A percentile compares a stretch with the other conserved stretches of the same genome.
phyloP scores from a whole-genome alignment of 1,284 basidiomycete species.

The Cryptococcus hybrid region DNA sequence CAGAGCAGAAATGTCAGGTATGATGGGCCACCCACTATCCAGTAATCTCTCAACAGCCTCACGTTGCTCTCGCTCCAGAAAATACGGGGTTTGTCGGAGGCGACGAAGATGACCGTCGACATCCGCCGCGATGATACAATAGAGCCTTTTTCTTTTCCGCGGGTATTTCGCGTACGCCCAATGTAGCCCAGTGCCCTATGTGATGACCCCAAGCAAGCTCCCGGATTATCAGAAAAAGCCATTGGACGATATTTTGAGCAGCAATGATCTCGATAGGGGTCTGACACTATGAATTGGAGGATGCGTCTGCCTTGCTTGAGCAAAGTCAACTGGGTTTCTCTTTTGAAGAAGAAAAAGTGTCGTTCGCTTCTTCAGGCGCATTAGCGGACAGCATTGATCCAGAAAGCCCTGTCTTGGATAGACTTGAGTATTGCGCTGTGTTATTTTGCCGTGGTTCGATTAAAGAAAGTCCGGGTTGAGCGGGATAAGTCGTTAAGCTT shows the following conservation, averaged over 20 bases:
- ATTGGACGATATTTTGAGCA: slow-evolving; percentile 23
- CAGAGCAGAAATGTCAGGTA: background rate
- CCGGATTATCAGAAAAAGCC: slow-evolving; percentile 21
- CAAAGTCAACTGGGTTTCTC: too few species aligned
- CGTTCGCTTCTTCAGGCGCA: too few species aligned
- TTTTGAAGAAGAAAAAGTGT: too few species aligned
- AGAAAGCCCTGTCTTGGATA: too few species aligned
- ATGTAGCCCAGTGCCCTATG: slow-evolving; percentile 20
- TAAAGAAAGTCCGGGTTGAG: too few species aligned
- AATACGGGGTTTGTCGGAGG: slow-evolving; percentile 15
- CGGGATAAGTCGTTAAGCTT: too few species aligned
- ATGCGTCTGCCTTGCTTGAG: background rate
- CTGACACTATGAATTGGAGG: background rate
- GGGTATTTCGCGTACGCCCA: slow-evolving; percentile 23
- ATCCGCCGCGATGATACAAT: slow-evolving; percentile 15
- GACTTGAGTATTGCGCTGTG: too few species aligned
- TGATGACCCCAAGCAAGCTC: slow-evolving; percentile 2
- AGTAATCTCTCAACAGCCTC: slow-evolving; percentile 14
- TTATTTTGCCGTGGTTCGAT: too few species aligned
- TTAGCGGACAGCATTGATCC: too few species aligned
- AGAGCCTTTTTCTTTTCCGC: slow-evolving; percentile 7
- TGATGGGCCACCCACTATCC: slow-evolving; percentile 3
- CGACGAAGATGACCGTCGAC: slow-evolving; percentile 15
- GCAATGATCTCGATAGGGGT: slow-evolving; percentile 1
- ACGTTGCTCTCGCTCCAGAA: slow-evolving; percentile 6